A percentile compares a stretch with the other conserved stretches of the same genome.
Conservation (phyloP, 2,329 filamentous ascomycete species). For the Geosmithia flava region DNA sequence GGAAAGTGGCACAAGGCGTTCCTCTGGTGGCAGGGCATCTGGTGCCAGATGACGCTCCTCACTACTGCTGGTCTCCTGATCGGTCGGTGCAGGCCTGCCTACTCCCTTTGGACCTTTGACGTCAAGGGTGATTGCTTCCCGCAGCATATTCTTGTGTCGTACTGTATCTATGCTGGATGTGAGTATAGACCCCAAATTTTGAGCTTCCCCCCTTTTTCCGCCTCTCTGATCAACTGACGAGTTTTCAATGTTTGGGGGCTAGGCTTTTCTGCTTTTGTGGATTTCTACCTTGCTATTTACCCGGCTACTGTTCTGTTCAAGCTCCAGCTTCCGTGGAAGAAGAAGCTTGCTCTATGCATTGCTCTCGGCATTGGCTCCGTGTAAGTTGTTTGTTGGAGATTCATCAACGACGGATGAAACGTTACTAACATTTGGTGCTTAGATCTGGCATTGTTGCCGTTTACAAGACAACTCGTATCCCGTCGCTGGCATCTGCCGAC, state of each 20-base stretch:
- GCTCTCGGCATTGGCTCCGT: constrained; percentile 13
- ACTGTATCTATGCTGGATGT: constrained; percentile 7
- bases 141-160: constrained; percentile 7
- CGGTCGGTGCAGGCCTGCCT: constrained; percentile 10
- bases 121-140: constrained; percentile 6
- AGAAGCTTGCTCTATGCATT: constrained; percentile 10
- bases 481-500: constrained; percentile 11
- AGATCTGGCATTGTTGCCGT: constrained; percentile 10
- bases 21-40: constrained; percentile 10
- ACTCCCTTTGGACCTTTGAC: constrained; percentile 9
- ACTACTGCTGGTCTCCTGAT: constrained; percentile 10
- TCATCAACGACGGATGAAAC: background rate
- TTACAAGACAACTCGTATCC: constrained; percentile 21
- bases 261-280: constrained; percentile 11
- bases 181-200: background rate
- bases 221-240: background rate
- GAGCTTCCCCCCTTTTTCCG: background rate
- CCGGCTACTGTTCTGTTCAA: constrained; percentile 9
- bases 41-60: constrained; percentile 6
- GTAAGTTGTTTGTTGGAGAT: constrained; percentile 8
- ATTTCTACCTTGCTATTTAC: constrained; percentile 13
- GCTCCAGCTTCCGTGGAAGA: constrained; percentile 10
- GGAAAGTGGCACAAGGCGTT: constrained; percentile 6
- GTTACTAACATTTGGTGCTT: background rate
- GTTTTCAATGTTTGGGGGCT: no score